A percentile compares a stretch with the other conserved stretches of the same genome.
Evolutionary conservation across 306 rosid species (phyloP).

Genomic region (Glycyrrhiza uralensis): DNA sequence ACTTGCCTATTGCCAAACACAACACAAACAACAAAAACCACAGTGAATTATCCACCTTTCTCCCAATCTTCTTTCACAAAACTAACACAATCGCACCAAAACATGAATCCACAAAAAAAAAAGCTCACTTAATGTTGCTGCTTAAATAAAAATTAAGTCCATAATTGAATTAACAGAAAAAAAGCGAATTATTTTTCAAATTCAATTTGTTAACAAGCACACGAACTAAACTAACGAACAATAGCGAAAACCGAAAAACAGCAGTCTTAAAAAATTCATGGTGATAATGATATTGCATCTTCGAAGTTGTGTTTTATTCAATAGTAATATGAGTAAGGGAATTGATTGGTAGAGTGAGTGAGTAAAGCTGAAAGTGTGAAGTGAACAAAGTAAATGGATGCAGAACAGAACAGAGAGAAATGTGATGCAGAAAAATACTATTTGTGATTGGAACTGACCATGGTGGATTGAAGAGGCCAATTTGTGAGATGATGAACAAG

Average conservation of each 20-base stretch:
- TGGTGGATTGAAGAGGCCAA: constrained; percentile 14
- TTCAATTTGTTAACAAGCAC: background rate
- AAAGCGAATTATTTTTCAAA: background rate
- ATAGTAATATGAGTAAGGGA: background rate
- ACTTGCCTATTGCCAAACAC: constrained; percentile 30
- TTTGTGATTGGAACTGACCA: constrained; percentile 27
- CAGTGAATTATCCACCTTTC: background rate
- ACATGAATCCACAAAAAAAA: background rate
- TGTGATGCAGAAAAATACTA: background rate
- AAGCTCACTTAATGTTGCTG: background rate
- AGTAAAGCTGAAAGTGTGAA: background rate
- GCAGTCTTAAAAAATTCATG: background rate
- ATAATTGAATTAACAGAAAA: background rate
- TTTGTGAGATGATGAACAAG: background rate
- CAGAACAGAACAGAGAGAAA: background rate
- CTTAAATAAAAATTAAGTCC: background rate
- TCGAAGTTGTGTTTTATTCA: background rate
- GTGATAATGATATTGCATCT: background rate
- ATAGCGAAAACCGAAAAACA: background rate
- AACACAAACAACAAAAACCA: constrained; percentile 10
- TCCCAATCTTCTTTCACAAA: background rate
- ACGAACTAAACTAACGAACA: background rate
- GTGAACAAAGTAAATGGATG: background rate
- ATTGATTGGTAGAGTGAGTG: background rate
- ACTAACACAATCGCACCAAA: background rate